Conservation (phyloP, 1,284 basidiomycete species). For the Malassezia yamatoensis region DNA sequence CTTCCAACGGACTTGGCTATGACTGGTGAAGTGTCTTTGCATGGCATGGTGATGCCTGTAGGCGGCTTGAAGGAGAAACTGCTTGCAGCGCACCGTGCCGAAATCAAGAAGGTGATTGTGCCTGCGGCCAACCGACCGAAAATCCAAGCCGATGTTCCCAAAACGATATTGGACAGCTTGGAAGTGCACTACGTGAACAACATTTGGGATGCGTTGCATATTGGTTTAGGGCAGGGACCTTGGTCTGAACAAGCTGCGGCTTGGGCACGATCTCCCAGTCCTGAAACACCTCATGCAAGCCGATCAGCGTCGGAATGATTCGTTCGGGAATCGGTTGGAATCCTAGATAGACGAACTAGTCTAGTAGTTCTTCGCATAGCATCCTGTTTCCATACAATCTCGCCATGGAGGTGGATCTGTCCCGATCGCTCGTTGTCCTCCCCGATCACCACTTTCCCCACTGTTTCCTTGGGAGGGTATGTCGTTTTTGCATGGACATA, state of each 20-base stretch:
- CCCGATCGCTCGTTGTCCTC: neutral
- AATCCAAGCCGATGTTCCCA: conserved; percentile 45
- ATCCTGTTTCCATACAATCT: neutral
- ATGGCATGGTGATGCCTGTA: conserved; percentile 45
- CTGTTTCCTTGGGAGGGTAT: neutral
- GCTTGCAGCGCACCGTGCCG: conserved; percentile 42
- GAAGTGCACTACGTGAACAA: conserved; percentile 46
- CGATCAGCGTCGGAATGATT: too few relatives aligned
- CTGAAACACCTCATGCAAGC: too few relatives aligned
- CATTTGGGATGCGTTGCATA: conserved; percentile 42
- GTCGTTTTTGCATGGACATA: conserved; percentile 3
- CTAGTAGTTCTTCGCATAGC: too few relatives aligned
- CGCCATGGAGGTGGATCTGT: too few relatives aligned
- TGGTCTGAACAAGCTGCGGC: conserved; percentile 27
- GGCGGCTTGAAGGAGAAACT: conserved; percentile 47
- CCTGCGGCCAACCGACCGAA: conserved; percentile 45
- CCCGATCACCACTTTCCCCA: too few relatives aligned
- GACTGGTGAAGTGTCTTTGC: conserved; percentile 46
- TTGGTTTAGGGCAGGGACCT: conserved; percentile 43
- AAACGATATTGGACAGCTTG: conserved; percentile 37
- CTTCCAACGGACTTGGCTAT: conserved; percentile 42
- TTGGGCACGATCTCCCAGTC: too few relatives aligned
- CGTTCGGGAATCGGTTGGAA: too few relatives aligned
- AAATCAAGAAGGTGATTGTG: conserved; percentile 40
- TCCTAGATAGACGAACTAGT: neutral